phyloP scores from a whole-genome alignment of 1,284 basidiomycete genomes.

The Microbotryum saponariae region DNA sequence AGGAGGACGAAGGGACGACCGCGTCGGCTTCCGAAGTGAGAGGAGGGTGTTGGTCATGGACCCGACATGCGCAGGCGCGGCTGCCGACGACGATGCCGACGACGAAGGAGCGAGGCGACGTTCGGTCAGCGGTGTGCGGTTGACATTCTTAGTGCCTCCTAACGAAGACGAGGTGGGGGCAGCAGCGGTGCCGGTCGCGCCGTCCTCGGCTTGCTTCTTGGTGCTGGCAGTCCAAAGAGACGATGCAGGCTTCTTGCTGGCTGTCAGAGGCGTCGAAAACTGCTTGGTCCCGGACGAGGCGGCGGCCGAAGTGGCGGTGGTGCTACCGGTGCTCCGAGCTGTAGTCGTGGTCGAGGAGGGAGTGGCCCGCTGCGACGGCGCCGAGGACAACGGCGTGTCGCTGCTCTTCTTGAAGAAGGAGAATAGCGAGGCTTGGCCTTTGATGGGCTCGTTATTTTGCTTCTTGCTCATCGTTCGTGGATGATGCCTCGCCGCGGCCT shows the following conservation, averaged over 20 bases:
- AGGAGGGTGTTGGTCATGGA: no score
- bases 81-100: no score
- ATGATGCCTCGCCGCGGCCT: neutral
- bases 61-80: neutral
- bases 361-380: slow-evolving; percentile 30
- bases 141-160: no score
- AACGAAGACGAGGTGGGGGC: no score
- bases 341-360: slow-evolving; percentile 29
- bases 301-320: neutral
- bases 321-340: slow-evolving; percentile 10
- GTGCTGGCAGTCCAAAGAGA: no score
- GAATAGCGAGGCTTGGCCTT: slow-evolving; percentile 40
- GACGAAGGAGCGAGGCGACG: no score
- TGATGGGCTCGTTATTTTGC: neutral
- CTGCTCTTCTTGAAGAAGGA: slow-evolving; percentile 41
- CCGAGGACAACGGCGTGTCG: slow-evolving; percentile 9
- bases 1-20: no score
- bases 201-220: no score
- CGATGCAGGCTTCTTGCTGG: slow-evolving; percentile 21
- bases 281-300: neutral
- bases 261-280: neutral
- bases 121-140: no score
- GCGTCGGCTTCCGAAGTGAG: no score
- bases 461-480: slow-evolving; percentile 11
- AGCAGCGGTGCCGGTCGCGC: no score